Evolutionary conservation across 225 moss, liverwort and hornwort genomes (phyloP).

Genomic region (Physcomitrellopsis africana): DNA sequence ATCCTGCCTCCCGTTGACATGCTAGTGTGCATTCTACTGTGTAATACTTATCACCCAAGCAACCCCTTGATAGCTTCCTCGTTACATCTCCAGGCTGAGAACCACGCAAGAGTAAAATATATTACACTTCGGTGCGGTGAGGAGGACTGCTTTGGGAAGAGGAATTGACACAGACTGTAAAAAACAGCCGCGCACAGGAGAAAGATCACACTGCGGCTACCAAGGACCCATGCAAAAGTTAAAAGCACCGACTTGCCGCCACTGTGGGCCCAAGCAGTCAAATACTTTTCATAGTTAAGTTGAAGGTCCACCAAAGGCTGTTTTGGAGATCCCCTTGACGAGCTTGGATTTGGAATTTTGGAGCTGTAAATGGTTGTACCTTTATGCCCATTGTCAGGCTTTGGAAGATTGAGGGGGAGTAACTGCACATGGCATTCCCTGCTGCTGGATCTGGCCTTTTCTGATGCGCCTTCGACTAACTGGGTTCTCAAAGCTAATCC

Average conservation of each 20-base stretch:
- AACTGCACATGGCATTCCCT: background rate
- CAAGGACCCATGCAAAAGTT: background rate
- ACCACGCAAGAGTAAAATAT: too few relatives aligned
- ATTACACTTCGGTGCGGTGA: too few relatives aligned
- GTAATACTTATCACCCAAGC: too few relatives aligned
- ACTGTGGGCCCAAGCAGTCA: background rate
- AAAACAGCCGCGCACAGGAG: background rate
- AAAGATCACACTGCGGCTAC: background rate
- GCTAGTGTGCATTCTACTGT: too few relatives aligned
- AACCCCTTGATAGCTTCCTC: too few relatives aligned
- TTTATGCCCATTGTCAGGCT: background rate
- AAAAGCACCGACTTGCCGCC: constrained; percentile 23
- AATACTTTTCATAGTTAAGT: background rate
- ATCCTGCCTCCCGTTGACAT: too few relatives aligned
- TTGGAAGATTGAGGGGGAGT: background rate
- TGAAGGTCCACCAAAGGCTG: background rate
- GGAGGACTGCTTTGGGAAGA: background rate
- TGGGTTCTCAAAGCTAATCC: background rate
- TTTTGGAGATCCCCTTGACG: background rate
- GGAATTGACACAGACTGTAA: background rate
- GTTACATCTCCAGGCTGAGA: too few relatives aligned
- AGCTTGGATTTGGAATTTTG: background rate
- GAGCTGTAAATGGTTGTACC: background rate
- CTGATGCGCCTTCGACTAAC: background rate
- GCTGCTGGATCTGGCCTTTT: background rate